Evolutionary conservation across 768 basidiomycete species (phyloP).

Genomic region (Phlegmacium glaucopus): DNA sequence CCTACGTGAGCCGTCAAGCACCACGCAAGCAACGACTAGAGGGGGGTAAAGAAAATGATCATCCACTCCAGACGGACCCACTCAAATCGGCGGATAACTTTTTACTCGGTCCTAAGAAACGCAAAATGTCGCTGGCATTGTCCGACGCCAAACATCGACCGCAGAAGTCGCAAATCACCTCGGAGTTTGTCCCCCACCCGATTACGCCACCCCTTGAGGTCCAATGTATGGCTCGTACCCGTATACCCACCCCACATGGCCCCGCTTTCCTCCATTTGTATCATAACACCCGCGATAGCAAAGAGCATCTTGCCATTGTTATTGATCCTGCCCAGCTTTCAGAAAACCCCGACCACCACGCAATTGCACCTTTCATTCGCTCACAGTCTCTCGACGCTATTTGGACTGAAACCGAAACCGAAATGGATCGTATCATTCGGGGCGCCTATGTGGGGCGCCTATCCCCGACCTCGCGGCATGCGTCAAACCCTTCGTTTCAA

Average conservation of each 20-base stretch:
- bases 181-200: conserved; percentile 17
- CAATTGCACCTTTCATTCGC: conserved; percentile 62
- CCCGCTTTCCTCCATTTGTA: conserved; percentile 92
- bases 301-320: conserved; percentile 96
- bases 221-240: conserved; percentile 94
- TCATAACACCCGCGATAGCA: conserved; percentile 87
- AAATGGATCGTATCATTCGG: conserved; percentile 88
- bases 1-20: conserved; percentile 74
- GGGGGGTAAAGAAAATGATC: conserved; percentile 51
- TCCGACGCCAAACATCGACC: conserved; percentile 21
- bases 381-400: conserved; percentile 76
- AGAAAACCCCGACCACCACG: conserved; percentile 31
- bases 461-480: conserved; percentile 46
- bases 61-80: conserved; percentile 34
- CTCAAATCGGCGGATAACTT: conserved; percentile 38
- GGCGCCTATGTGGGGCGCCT: conserved; percentile 92
- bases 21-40: conserved; percentile 63
- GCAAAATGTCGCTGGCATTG: conserved; percentile 31
- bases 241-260: conserved; percentile 95
- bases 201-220: conserved; percentile 50
- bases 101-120: conserved; percentile 36
- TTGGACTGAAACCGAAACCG: conserved; percentile 85
- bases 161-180: conserved; percentile 18
- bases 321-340: conserved; percentile 85
- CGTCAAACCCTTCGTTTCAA: conserved; percentile 37